Percentiles rank a stretch among this genome's conserved stretches.
These are phyloP conservation scores for Chionographis japonica DNA, from an alignment of 106 monocot species.

Conservation along the genomic window DNA sequence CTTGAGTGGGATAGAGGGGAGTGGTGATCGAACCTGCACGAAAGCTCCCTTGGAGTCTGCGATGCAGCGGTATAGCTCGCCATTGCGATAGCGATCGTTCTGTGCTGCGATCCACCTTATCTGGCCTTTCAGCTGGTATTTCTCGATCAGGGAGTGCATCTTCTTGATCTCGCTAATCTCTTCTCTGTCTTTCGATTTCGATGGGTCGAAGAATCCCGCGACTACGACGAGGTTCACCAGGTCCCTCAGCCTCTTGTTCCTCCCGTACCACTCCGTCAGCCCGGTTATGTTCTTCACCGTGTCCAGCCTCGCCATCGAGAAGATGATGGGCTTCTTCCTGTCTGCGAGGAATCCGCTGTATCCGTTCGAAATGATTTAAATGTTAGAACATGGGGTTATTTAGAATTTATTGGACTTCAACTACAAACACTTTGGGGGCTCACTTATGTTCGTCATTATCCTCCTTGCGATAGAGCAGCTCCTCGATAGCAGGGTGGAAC, in stretches of 20 bases:
- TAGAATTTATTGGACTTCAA: too few species aligned
- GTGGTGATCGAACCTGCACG: too few species aligned
- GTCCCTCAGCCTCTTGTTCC: constrained; percentile 75
- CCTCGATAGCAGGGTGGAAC: constrained; percentile 68
- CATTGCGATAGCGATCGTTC: constrained; percentile 45
- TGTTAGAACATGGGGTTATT: background rate
- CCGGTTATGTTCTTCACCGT: constrained; percentile 61
- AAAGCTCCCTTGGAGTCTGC: too few species aligned
- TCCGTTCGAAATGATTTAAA: constrained; percentile 1
- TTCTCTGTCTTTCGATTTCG: constrained; percentile 90
- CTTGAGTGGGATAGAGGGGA: too few species aligned
- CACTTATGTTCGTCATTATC: constrained; percentile 83
- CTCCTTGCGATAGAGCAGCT: constrained; percentile 61
- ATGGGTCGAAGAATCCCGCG: constrained; percentile 74
- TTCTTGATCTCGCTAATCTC: constrained; percentile 35
- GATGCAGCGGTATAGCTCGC: too few species aligned
- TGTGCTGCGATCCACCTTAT: constrained; percentile 90
- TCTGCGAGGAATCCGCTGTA: constrained; percentile 1
- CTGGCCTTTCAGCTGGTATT: constrained; percentile 84
- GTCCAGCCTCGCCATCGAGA: constrained; percentile 51
- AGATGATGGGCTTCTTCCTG: constrained; percentile 42
- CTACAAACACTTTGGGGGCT: background rate
- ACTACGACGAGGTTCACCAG: constrained; percentile 92
- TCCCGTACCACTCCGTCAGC: constrained; percentile 83
- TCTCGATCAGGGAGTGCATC: constrained; percentile 37